Evolutionary conservation across 768 basidiomycete species (phyloP).

Genomic region (Asterophora lycoperdoides): DNA sequence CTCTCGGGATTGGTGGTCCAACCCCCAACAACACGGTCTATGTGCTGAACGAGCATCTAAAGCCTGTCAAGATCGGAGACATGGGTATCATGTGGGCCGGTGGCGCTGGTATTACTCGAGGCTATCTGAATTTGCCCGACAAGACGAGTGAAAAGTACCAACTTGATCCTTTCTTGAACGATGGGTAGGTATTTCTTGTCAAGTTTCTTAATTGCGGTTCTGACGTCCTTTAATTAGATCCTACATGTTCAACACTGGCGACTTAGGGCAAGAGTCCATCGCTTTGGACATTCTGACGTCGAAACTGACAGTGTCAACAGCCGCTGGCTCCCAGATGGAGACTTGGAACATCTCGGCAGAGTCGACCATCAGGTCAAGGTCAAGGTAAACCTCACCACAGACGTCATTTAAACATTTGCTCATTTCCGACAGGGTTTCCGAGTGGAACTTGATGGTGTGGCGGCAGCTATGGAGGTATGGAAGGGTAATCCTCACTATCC

Average conservation of each 20-base stretch:
- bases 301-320: constrained; percentile 20
- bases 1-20: constrained; percentile 43
- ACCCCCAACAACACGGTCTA: constrained; percentile 46
- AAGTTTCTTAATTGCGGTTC: not conserved
- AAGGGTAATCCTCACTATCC: too few species aligned
- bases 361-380: constrained; percentile 62
- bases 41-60: constrained; percentile 34
- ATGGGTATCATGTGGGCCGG: constrained; percentile 54
- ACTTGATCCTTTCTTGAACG: constrained; percentile 45
- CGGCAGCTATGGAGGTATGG: constrained; percentile 52
- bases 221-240: constrained; percentile 14
- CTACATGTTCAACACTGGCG: constrained; percentile 62
- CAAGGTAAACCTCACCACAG: constrained; percentile 24
- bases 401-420: too few species aligned
- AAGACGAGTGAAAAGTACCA: constrained; percentile 47
- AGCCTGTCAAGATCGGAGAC: constrained; percentile 34
- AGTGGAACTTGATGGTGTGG: constrained; percentile 58
- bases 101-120: constrained; percentile 50
- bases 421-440: constrained; percentile 39
- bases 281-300: not conserved
- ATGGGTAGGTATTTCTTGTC: constrained; percentile 35
- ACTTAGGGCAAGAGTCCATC: constrained; percentile 38
- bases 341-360: constrained; percentile 53
- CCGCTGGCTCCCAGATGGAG: constrained; percentile 47
- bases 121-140: constrained; percentile 51